Percentiles rank a stretch among this genome's conserved stretches.
phyloP scores from a whole-genome alignment of 805 yeast species.

The Candida chauliodis region DNA sequence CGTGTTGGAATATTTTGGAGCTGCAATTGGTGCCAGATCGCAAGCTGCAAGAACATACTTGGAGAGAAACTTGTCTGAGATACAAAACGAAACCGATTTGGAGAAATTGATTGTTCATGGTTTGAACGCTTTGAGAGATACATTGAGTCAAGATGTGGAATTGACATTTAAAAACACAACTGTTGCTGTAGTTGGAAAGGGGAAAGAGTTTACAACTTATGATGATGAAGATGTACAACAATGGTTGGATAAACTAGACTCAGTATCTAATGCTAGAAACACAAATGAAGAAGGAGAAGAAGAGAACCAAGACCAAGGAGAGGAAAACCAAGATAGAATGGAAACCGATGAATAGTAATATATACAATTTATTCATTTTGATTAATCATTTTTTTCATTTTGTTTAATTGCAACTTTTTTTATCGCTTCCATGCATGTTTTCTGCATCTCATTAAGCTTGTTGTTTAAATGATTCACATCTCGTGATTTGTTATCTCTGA shows the following conservation, averaged over 20 bases:
- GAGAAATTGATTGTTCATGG: conserved; percentile 84
- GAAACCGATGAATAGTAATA: conserved; percentile 32
- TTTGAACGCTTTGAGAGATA: conserved; percentile 87
- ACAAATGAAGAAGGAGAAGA: conserved; percentile 39
- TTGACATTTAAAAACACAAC: conserved; percentile 80
- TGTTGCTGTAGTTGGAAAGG: conserved; percentile 89
- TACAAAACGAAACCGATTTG: conserved; percentile 52
- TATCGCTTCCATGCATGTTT: conserved; percentile 35
- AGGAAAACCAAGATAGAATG: conserved; percentile 31
- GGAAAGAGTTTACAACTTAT: conserved; percentile 65
- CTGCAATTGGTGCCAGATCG: conserved; percentile 97
- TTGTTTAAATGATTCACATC: conserved; percentile 29
- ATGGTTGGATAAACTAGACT: conserved; percentile 75
- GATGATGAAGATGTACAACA: conserved; percentile 86
- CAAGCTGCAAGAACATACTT: conserved; percentile 97
- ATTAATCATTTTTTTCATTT: conserved; percentile 12
- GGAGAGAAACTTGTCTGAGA: conserved; percentile 77
- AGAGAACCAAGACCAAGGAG: conserved; percentile 19
- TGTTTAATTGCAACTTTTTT: conserved; percentile 38
- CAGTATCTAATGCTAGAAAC: conserved; percentile 55
- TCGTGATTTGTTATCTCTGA: conserved; percentile 28
- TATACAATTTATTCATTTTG: not conserved
- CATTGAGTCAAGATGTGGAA: conserved; percentile 91
- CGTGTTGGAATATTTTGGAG: conserved; percentile 83
- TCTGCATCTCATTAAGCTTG: conserved; percentile 37